These are phyloP conservation scores for Mortierella sp. DNA, from an alignment of 371 early-diverging fungal species.

Conservation along the genomic window DNA sequence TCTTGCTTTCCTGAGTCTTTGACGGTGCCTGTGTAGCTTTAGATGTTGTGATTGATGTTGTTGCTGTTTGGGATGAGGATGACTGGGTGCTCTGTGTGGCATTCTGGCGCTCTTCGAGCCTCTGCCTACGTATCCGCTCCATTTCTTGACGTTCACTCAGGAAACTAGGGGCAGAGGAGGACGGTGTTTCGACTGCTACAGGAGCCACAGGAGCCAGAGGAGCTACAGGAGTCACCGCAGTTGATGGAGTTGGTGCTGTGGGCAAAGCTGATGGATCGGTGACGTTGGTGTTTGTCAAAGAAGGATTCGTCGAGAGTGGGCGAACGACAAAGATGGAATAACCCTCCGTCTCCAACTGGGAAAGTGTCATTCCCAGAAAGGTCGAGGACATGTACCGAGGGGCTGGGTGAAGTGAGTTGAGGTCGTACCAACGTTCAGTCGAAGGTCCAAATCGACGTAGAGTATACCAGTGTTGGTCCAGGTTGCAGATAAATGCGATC, in stretches of 20 bases:
- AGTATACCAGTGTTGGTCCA: constrained; percentile 69
- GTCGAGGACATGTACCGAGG: constrained; percentile 72
- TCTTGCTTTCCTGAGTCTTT: not conserved
- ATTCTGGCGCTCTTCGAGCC: constrained; percentile 36
- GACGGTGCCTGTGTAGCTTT: not conserved
- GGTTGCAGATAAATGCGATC: constrained; percentile 42
- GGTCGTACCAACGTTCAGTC: constrained; percentile 76
- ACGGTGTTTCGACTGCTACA: not conserved
- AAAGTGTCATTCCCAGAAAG: constrained; percentile 70
- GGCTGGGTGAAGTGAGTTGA: constrained; percentile 63
- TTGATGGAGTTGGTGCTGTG: not conserved
- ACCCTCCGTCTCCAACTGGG: constrained; percentile 73
- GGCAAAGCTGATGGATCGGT: not conserved
- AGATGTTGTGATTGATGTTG: not conserved
- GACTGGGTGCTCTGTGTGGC: constrained; percentile 3
- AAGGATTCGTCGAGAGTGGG: constrained; percentile 1
- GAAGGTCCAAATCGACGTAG: constrained; percentile 71
- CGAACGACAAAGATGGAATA: constrained; percentile 60
- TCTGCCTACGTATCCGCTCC: constrained; percentile 38
- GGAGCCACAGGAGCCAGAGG: too few species aligned
- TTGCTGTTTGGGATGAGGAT: not conserved
- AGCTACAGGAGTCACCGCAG: too few species aligned
- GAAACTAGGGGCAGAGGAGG: constrained; percentile 6
- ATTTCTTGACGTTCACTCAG: constrained; percentile 46
- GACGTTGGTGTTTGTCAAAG: constrained; percentile 2